Conservation (phyloP, 208 protist genomes). For the Naegleria gruberi region DNA sequence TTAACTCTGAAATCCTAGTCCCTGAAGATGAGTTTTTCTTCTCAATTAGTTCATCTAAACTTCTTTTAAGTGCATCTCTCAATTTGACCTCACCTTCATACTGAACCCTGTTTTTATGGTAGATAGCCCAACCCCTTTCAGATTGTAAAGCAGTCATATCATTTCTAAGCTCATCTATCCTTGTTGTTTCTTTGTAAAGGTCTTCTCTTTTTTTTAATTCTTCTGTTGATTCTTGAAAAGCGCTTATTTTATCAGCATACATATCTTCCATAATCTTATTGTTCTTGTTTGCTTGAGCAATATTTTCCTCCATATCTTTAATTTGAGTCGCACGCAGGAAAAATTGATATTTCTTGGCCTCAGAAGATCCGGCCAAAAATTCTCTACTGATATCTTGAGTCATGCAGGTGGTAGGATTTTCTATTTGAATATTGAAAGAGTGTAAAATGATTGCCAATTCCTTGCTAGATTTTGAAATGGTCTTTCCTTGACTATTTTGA, state of each 20-base stretch:
- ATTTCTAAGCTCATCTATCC: neutral
- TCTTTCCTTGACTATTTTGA: neutral
- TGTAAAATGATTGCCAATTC: slow-evolving; percentile 8
- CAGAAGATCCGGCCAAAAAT: neutral
- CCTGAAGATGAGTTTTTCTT: neutral
- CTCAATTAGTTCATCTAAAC: neutral
- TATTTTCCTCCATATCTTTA: neutral
- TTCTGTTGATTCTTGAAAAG: neutral
- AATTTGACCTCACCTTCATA: neutral
- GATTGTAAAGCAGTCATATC: neutral
- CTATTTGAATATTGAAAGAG: slow-evolving; percentile 12
- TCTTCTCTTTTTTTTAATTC: neutral
- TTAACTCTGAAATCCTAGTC: neutral
- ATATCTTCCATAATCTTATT: neutral
- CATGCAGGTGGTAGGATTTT: slow-evolving; percentile 19
- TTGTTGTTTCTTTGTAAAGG: neutral
- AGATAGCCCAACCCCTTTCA: neutral
- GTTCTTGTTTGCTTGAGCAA: neutral
- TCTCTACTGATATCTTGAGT: slow-evolving; percentile 6
- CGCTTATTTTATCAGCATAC: neutral
- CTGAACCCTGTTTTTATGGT: neutral
- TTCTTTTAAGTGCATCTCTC: neutral
- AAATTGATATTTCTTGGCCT: slow-evolving; percentile 4
- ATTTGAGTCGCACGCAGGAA: slow-evolving; percentile 13
- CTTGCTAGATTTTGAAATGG: neutral